Percentiles rank a stretch among this genome's conserved stretches.
phyloP scores from a whole-genome alignment of 2,329 filamentous ascomycete species.

The Immersiporthe knoxdaviesiana region DNA sequence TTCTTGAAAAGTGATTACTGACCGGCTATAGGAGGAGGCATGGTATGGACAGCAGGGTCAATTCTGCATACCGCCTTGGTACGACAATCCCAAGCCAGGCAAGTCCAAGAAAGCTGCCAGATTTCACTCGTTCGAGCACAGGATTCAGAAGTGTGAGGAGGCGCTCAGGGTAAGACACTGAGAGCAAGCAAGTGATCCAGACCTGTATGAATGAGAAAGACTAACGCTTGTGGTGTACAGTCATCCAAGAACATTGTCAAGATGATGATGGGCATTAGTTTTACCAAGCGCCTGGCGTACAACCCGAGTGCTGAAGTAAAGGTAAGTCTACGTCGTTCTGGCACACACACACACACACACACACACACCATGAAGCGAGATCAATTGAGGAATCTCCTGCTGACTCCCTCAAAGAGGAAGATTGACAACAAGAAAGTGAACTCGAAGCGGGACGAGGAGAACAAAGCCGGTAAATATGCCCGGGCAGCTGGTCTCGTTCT shows the following conservation, averaged over 20 bases:
- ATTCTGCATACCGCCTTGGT: not conserved
- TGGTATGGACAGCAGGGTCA: constrained; percentile 5
- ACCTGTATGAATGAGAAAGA: not conserved
- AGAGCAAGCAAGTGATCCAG: not conserved
- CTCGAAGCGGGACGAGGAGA: not conserved
- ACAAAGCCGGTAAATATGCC: not conserved
- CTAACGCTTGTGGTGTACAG: not conserved
- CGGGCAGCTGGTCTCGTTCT: not conserved
- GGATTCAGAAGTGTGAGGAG: constrained; percentile 1
- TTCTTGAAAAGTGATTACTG: not conserved
- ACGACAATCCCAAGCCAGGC: not conserved
- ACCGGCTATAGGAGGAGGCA: not conserved
- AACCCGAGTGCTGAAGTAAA: constrained; percentile 1
- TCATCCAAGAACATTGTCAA: constrained; percentile 1
- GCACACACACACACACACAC: no score
- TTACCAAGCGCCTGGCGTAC: constrained; percentile 1
- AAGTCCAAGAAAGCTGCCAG: not conserved
- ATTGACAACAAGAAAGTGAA: constrained; percentile 5
- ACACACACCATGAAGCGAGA: not conserved
- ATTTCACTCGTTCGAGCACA: not conserved
- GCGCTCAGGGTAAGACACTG: not conserved
- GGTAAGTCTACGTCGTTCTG: not conserved
- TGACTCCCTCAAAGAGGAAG: not conserved
- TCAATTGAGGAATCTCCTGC: not conserved
- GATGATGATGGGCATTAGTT: not conserved